phyloP scores from a whole-genome alignment of 2,329 filamentous ascomycete genomes.

The Scedosporium dehoogii region DNA sequence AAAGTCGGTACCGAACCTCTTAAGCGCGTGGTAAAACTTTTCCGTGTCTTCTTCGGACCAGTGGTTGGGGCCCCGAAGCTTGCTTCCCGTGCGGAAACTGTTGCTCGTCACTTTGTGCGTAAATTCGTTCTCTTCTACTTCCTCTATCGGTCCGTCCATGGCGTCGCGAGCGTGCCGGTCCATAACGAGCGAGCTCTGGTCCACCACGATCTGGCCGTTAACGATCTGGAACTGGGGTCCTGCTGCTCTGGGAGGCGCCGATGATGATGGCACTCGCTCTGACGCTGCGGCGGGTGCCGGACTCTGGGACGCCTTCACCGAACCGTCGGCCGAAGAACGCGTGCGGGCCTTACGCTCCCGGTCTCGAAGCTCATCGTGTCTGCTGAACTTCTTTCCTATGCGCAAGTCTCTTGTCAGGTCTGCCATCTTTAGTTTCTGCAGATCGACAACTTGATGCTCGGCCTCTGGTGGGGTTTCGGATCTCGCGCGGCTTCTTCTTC shows the following conservation, averaged over 20 bases:
- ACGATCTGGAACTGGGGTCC: constrained; percentile 53
- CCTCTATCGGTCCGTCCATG: constrained; percentile 45
- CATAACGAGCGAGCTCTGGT: constrained; percentile 57
- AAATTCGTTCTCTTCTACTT: constrained; percentile 70
- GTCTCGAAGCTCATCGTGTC: constrained; percentile 61
- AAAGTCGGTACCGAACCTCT: constrained; percentile 76
- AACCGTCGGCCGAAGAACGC: constrained; percentile 27
- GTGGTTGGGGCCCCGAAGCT: constrained; percentile 51
- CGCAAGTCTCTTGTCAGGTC: constrained; percentile 61
- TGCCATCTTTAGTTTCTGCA: constrained; percentile 58
- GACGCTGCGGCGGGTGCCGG: constrained; percentile 2
- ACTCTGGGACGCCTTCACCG: constrained; percentile 12
- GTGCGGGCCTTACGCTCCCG: constrained; percentile 43
- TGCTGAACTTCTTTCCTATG: constrained; percentile 65
- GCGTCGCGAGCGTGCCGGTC: constrained; percentile 57
- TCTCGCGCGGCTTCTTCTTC: constrained; percentile 27
- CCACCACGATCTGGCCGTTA: constrained; percentile 63
- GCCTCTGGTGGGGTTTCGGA: constrained; percentile 53
- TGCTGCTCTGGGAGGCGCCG: constrained; percentile 18
- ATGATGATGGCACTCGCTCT: neutral
- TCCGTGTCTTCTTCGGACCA: constrained; percentile 67
- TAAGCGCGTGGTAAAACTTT: constrained; percentile 64
- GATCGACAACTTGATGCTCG: constrained; percentile 53
- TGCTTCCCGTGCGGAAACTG: constrained; percentile 53
- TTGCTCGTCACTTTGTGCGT: constrained; percentile 60